Conservation (phyloP, 176 grass and related monocot species). For the Guadua angustifolia region DNA sequence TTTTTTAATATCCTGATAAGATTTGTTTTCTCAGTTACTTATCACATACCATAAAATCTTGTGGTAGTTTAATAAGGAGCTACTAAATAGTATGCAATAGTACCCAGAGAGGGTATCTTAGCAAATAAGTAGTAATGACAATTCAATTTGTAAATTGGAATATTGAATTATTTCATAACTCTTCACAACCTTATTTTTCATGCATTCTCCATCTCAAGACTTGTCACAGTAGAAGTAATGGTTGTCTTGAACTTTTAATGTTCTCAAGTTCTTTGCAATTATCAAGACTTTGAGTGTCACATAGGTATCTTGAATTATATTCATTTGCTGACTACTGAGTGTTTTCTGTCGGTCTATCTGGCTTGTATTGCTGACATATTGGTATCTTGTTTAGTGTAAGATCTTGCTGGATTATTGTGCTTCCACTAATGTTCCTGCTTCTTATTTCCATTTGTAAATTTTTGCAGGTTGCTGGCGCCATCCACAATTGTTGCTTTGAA, state of each 20-base stretch:
- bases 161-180: background rate
- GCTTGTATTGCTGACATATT: constrained; percentile 20
- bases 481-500: constrained; percentile 97
- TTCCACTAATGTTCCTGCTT: background rate
- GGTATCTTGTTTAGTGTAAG: background rate
- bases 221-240: background rate
- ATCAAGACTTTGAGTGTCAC: background rate
- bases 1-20: background rate
- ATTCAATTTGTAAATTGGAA: constrained; percentile 31
- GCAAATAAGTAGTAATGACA: background rate
- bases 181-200: constrained; percentile 13
- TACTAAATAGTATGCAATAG: background rate
- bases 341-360: background rate
- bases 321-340: background rate
- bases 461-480: constrained; percentile 79
- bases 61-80: background rate
- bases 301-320: background rate
- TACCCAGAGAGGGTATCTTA: background rate
- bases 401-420: constrained; percentile 5
- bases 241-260: background rate
- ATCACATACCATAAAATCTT: constrained; percentile 16
- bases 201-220: background rate
- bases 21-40: background rate
- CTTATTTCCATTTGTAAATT: background rate
- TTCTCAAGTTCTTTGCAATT: constrained; percentile 20